Evolutionary conservation across 2,329 filamentous ascomycete genomes (phyloP), one percentile per base, ranked within the genome.

Genomic region (Tolypocladium nubicola): DNA sequence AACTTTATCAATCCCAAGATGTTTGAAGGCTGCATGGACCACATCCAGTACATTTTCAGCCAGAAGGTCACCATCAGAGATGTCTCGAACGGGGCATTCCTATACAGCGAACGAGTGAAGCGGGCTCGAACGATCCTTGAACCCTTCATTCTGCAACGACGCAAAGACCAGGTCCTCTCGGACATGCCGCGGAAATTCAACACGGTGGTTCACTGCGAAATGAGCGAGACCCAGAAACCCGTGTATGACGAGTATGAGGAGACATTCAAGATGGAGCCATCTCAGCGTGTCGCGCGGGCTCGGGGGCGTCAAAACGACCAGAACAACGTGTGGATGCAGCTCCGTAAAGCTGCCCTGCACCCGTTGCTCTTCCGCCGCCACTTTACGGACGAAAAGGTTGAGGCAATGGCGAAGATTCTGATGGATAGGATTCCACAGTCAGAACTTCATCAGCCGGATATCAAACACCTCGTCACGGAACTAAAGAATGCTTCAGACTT

Each of bases 1-100:
- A 90, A 87, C n/a, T 97, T 99, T 68, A 91, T 99, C 66, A 87
- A 97, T 71, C 94, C 94, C 0, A 75, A 82, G 9, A 81, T 97
- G 40, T 99, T 99, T 70, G 77, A 82, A 11, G 82, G 86, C 40
- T 85, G 87, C 61, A 84, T 88, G 64, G 86, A 94, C 10, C 84
- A 92, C 60, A 79, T 99, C n/a, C 80, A 87, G 58, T 87, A 85
- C 55, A 88, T 97, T 53, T 99, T 99, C 75, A 90, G 90, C 63
- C 89, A 95, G 68, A 96, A 95, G 67, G 89, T 93, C 14, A 92
- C 88, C 56, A 88, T 91, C 23, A 86, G 86, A 41, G 88, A 92
- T 64, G 82, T 87, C 10, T 83, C 87, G 58, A 86, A 97, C 68
- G 89, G 89, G 26, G 88, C 90, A 1, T 81, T 97, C 13, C 76